phyloP scores from a whole-genome alignment of 305 asterid genomes.

The Fraxinus angustifolia region DNA sequence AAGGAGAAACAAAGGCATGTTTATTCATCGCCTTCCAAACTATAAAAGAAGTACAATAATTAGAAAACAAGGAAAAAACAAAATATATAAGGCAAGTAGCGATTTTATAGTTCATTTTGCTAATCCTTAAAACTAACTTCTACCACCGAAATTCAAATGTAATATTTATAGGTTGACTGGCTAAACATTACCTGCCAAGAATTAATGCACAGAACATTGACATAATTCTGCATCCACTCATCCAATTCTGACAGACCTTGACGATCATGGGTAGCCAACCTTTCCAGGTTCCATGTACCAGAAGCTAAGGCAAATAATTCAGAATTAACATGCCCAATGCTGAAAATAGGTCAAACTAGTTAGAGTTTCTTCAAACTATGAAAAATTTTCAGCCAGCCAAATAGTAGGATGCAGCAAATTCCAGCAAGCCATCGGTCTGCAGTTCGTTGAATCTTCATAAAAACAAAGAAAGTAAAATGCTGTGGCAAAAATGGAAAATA shows the following conservation, averaged over 20 bases:
- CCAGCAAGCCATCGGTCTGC: conserved; percentile 14
- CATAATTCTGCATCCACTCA: conserved; percentile 66
- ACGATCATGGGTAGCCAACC: conserved; percentile 28
- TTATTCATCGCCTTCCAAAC: conserved; percentile 4
- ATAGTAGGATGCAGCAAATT: conserved; percentile 1
- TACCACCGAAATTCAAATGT: background rate
- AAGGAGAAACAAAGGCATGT: conserved; percentile 1
- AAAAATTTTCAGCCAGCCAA: conserved; percentile 6
- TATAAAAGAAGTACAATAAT: background rate
- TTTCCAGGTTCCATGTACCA: conserved; percentile 48
- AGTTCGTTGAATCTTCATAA: background rate
- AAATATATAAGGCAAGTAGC: background rate
- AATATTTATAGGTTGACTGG: background rate
- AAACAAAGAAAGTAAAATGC: background rate
- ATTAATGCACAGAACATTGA: conserved; percentile 80
- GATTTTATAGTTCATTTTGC: background rate
- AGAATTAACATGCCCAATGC: conserved; percentile 86
- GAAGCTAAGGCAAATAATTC: conserved; percentile 75
- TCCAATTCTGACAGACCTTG: conserved; percentile 39
- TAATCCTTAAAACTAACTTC: background rate
- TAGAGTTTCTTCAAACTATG: conserved; percentile 16
- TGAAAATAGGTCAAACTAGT: conserved; percentile 40
- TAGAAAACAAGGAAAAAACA: conserved; percentile 3
- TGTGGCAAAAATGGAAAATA: background rate
- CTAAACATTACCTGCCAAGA: conserved; percentile 81